phyloP scores from a whole-genome alignment of 2,329 filamentous ascomycete species.

The Aotearoamyces nothofagi region DNA sequence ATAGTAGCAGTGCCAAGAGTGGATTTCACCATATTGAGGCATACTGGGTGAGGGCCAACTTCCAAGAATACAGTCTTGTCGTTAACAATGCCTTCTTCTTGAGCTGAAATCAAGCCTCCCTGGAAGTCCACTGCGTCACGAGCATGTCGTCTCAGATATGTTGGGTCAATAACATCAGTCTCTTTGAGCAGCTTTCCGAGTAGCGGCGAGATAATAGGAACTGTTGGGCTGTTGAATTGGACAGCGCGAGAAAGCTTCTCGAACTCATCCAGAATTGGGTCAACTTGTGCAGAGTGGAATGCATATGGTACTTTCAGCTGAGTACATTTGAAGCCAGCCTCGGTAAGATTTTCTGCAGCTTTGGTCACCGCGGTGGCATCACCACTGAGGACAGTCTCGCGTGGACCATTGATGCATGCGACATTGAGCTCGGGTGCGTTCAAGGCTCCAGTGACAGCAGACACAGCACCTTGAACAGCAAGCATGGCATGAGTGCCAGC shows the following conservation, averaged over 20 bases:
- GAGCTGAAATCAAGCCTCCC: slow-evolving; percentile 41
- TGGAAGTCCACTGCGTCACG: slow-evolving; percentile 57
- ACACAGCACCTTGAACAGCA: slow-evolving; percentile 28
- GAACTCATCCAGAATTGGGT: slow-evolving; percentile 44
- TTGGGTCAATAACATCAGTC: slow-evolving; percentile 37
- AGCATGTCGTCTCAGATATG: slow-evolving; percentile 49
- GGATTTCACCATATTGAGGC: slow-evolving; percentile 51
- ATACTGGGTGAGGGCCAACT: slow-evolving; percentile 60
- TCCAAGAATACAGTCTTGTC: slow-evolving; percentile 58
- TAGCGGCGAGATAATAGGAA: slow-evolving; percentile 55
- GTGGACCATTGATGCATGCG: slow-evolving; percentile 60
- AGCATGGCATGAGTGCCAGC: slow-evolving; percentile 52
- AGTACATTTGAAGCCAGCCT: slow-evolving; percentile 38
- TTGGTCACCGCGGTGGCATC: slow-evolving; percentile 35
- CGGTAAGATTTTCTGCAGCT: slow-evolving; percentile 29
- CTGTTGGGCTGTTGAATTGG: slow-evolving; percentile 35
- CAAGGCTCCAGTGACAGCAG: slow-evolving; percentile 30
- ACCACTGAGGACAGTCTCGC: slow-evolving; percentile 56
- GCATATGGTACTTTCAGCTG: slow-evolving; percentile 48
- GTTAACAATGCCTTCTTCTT: slow-evolving; percentile 41
- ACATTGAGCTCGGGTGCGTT: slow-evolving; percentile 26
- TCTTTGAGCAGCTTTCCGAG: slow-evolving; percentile 42
- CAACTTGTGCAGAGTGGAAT: slow-evolving; percentile 49
- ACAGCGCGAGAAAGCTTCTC: slow-evolving; percentile 36
- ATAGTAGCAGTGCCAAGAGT: slow-evolving; percentile 38